Evolutionary conservation across 2,329 filamentous ascomycete genomes (phyloP), one percentile per base, ranked within the genome.

Genomic region (Cytospora schulzeri): DNA sequence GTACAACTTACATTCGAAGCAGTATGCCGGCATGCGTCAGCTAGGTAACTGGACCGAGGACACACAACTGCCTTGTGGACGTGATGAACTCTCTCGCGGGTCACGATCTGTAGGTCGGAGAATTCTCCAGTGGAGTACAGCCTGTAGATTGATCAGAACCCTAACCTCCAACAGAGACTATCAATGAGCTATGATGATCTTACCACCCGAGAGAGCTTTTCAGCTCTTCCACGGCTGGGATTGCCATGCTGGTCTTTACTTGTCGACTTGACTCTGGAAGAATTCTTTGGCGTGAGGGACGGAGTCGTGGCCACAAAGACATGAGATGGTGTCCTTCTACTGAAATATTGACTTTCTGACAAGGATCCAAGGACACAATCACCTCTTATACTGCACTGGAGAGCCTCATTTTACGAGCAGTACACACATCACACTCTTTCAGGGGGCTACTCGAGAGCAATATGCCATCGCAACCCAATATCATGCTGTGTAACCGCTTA

Each of bases 21-120:
- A 28, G 41, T 7, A 5, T 28, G 24, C 4, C 57, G 45, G 33
- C 57, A 62, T 15, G 52, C 55, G 2, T 52, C 11, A 14, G 33
- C 38, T 15, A 65, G 55, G 26, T 50, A 54, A 15, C 19, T 33
- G 31, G 59, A 60, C 26, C 55, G 55, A 15, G 65, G 29, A 41
- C 62, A 65, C 17, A 65, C 31, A 6, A 60, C 11, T 24, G 52
- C 56, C 22, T 60, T 65, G 45, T 65, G 59, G 4, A 55, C 55
- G 12, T 31, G 50, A 31, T 60, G 38, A 26, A 15, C 57, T 22
- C 19, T 57, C 38, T 57, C 41, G 2, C 56, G 29, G 11, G 55
- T 45, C 19, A 59, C 24, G 17, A 65, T 58, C 2, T 22, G 59
- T 22, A 54, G 29, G 35, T 60, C 58, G 1, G 65, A 62, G 58